Conservation (phyloP, 2,329 filamentous ascomycete species). For the Cercospora brassicicola region DNA sequence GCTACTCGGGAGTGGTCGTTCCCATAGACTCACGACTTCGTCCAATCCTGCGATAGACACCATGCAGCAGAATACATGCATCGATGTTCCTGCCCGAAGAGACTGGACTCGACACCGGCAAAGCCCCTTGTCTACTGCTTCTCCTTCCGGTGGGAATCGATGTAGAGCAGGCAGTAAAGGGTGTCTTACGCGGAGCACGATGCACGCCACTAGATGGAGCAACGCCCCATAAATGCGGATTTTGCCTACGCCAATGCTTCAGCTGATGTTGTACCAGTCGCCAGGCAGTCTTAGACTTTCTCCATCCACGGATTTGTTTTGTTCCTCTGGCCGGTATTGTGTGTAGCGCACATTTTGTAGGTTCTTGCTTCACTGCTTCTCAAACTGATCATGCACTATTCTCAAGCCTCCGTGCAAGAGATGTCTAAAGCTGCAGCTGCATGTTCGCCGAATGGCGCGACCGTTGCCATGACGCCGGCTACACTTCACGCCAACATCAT, state of each 20-base stretch:
- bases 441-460: neutral
- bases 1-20: no score
- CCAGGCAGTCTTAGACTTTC: neutral
- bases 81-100: neutral
- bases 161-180: neutral
- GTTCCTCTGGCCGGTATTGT: neutral
- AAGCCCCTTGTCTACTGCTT: neutral
- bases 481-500: neutral
- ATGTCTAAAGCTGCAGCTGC: neutral
- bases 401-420: neutral
- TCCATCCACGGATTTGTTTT: neutral
- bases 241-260: neutral
- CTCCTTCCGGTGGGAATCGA: neutral
- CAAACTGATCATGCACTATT: neutral
- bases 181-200: neutral
- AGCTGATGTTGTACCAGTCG: neutral
- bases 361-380: neutral
- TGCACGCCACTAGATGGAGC: neutral
- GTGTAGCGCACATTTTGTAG: neutral
- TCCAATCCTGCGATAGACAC: neutral
- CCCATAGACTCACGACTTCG: neutral
- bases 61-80: neutral
- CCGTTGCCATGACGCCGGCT: conserved; percentile 1
- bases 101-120: neutral
- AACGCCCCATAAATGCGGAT: neutral